Evolutionary conservation across 352 stramenopile genomes (phyloP).

Genomic region (Globisporangium recalcitrans): DNA sequence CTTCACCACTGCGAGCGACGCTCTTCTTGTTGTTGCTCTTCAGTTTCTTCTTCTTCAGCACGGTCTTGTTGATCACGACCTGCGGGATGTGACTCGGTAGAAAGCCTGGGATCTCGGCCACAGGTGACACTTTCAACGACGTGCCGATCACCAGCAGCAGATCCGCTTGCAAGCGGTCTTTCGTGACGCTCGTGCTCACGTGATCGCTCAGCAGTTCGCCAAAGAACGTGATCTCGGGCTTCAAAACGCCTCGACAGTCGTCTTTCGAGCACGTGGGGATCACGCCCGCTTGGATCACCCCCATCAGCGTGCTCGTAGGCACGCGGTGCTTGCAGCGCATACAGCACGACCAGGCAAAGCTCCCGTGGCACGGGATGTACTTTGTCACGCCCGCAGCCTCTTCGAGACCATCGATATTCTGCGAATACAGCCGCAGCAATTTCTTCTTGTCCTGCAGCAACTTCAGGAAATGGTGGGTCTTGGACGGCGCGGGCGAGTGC

Average conservation of each 20-base stretch:
- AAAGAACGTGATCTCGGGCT: slow-evolving; percentile 98
- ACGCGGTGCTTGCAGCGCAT: slow-evolving; percentile 80
- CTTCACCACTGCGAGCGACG: slow-evolving; percentile 20
- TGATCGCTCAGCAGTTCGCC: slow-evolving; percentile 89
- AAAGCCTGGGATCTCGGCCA: slow-evolving; percentile 89
- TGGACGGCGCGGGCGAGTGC: slow-evolving; percentile 75
- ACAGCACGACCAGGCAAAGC: slow-evolving; percentile 87
- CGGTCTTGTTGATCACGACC: slow-evolving; percentile 88
- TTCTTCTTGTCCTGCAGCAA: slow-evolving; percentile 89
- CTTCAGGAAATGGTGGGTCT: slow-evolving; percentile 94
- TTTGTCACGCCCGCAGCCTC: slow-evolving; percentile 85
- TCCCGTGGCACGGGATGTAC: slow-evolving; percentile 94
- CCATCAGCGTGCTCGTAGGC: slow-evolving; percentile 43
- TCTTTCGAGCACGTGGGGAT: slow-evolving; percentile 58
- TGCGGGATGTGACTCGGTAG: slow-evolving; percentile 75
- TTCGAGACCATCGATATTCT: slow-evolving; percentile 99
- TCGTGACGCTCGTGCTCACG: slow-evolving; percentile 80
- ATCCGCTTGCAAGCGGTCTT: slow-evolving; percentile 83
- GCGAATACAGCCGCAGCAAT: slow-evolving; percentile 92
- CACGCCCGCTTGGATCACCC: slow-evolving; percentile 71
- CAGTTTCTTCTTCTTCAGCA: slow-evolving; percentile 74
- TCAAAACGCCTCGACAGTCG: slow-evolving; percentile 91
- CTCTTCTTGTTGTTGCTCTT: slow-evolving; percentile 35
- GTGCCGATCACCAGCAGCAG: slow-evolving; percentile 98
- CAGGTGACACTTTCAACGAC: slow-evolving; percentile 94